phyloP scores from a whole-genome alignment of 257 asterid genomes.

The Echium plantagineum region DNA sequence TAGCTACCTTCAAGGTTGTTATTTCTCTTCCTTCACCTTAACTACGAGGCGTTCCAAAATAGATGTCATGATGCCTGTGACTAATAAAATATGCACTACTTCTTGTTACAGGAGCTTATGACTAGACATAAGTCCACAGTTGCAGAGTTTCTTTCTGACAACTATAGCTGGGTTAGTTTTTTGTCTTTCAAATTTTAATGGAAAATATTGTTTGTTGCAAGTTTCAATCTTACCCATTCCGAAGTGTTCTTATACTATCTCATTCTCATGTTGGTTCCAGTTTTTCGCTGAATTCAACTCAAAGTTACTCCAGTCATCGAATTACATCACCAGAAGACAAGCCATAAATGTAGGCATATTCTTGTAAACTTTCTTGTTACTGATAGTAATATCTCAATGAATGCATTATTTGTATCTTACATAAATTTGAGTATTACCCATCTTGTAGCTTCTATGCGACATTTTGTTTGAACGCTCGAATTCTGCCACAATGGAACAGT shows the following conservation, averaged over 20 bases:
- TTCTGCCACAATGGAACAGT: conserved; percentile 59
- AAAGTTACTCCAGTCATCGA: conserved; percentile 69
- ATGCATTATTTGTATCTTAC: neutral
- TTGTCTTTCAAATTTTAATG: neutral
- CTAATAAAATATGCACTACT: conserved; percentile 1
- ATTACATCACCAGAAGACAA: conserved; percentile 81
- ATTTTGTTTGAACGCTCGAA: conserved; percentile 82
- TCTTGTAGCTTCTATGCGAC: conserved; percentile 71
- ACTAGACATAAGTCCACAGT: conserved; percentile 94
- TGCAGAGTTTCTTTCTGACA: conserved; percentile 57
- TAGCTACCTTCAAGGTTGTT: conserved; percentile 73
- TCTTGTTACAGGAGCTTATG: conserved; percentile 60
- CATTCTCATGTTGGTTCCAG: conserved; percentile 20
- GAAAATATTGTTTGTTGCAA: neutral
- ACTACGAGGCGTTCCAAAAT: neutral
- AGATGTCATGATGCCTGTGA: neutral
- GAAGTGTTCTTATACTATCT: neutral
- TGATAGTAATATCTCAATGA: neutral
- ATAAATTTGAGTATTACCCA: too few species aligned
- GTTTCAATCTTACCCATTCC: neutral
- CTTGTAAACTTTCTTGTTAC: neutral
- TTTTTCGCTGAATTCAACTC: conserved; percentile 83
- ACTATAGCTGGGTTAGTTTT: conserved; percentile 59
- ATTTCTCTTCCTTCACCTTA: neutral
- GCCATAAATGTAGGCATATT: conserved; percentile 53